phyloP scores from a whole-genome alignment of 352 stramenopile genomes.

The Globisporangium alternatum region DNA sequence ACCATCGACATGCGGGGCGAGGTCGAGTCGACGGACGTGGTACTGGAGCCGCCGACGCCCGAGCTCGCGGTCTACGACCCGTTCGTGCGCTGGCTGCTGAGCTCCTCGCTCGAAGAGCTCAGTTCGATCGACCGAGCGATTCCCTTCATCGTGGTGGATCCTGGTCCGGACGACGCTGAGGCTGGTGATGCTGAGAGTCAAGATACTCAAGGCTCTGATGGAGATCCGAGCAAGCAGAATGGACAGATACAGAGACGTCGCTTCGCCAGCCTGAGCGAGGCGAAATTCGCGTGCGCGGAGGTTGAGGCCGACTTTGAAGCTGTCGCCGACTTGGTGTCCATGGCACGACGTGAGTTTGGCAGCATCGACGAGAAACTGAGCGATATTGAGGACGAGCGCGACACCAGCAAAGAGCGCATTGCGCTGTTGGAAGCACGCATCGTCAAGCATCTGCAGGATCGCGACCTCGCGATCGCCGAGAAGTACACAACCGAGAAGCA shows the following conservation, averaged over 20 bases:
- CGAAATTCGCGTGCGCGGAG: constrained; percentile 34
- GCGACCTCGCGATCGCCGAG: constrained; percentile 65
- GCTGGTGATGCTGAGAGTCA: neutral
- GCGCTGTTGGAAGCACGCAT: constrained; percentile 65
- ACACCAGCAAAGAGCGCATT: constrained; percentile 46
- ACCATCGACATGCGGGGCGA: neutral
- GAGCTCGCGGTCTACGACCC: constrained; percentile 39
- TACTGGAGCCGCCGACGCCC: constrained; percentile 32
- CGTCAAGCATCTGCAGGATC: constrained; percentile 70
- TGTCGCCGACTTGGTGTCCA: constrained; percentile 42
- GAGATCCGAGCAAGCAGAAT: neutral
- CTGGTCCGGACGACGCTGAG: neutral
- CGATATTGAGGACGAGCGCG: constrained; percentile 38
- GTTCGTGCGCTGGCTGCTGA: constrained; percentile 63
- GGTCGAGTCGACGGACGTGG: constrained; percentile 17
- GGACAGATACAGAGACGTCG: neutral
- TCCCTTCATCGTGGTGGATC: constrained; percentile 20
- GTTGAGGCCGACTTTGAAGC: constrained; percentile 48
- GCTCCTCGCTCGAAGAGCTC: constrained; percentile 42
- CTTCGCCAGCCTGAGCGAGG: constrained; percentile 13
- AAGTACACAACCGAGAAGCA: constrained; percentile 69
- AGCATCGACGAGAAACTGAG: constrained; percentile 40
- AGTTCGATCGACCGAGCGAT: constrained; percentile 25
- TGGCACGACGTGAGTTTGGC: constrained; percentile 41
- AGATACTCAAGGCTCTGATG: neutral